Percentiles rank a stretch among this genome's conserved stretches.
Conservation (phyloP, 768 basidiomycete species). For the Asterophora lycoperdoides region DNA sequence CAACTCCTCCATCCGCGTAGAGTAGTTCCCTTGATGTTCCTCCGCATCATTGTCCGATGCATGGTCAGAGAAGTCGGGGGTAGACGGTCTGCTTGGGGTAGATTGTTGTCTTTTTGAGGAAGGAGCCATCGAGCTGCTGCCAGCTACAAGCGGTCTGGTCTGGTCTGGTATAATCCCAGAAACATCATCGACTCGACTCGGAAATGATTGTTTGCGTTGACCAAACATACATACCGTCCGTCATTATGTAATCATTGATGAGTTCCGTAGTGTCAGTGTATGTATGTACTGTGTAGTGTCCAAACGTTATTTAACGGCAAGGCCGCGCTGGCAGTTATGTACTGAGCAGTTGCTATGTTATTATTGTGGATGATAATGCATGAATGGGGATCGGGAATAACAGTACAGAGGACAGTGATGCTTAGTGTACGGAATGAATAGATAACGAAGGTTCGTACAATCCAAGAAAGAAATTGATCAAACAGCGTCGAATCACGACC, state of each 20-base stretch:
- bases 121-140: conserved; percentile 8
- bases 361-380: background rate
- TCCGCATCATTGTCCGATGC: conserved; percentile 37
- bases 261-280: too few relatives aligned
- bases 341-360: background rate
- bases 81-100: conserved; percentile 20
- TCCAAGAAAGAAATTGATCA: background rate
- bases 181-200: too few relatives aligned
- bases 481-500: conserved; percentile 8
- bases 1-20: conserved; percentile 65
- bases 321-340: background rate
- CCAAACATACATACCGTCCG: too few relatives aligned
- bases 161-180: background rate
- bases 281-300: too few relatives aligned
- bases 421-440: background rate
- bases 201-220: conserved; percentile 7
- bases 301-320: background rate
- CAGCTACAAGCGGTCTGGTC: background rate
- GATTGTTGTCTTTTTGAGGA: conserved; percentile 18
- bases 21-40: conserved; percentile 51
- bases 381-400: background rate
- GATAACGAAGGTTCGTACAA: background rate
- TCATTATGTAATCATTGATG: too few relatives aligned
- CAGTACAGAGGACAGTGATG: conserved; percentile 2
- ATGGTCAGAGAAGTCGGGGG: conserved; percentile 35